Evolutionary conservation across 495 filamentous ascomycete species (phyloP).

Genomic region (Penicillium fimorum): DNA sequence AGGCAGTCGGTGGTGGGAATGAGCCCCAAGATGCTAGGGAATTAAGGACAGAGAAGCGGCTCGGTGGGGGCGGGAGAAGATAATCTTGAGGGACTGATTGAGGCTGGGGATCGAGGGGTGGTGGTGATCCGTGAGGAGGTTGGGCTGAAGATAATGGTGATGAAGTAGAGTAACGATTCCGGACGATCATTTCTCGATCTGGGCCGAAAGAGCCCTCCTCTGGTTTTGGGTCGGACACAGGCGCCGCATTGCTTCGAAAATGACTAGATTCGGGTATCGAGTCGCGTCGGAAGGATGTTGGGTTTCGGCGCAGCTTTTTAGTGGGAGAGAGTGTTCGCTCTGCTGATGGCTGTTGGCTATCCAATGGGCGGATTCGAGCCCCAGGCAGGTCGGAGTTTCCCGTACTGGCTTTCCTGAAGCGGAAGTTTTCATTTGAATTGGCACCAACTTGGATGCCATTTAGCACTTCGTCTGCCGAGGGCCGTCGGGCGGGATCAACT

Average conservation of each 20-base stretch:
- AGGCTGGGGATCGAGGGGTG: slow-evolving; percentile 20
- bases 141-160: slow-evolving; percentile 26
- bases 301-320: slow-evolving; percentile 28
- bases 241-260: slow-evolving; percentile 20
- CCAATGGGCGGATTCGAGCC: slow-evolving; percentile 56
- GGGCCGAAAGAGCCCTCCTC: slow-evolving; percentile 28
- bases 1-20: slow-evolving; percentile 26
- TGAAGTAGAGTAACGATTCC: slow-evolving; percentile 31
- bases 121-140: slow-evolving; percentile 25
- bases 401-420: slow-evolving; percentile 47
- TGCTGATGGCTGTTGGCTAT: slow-evolving; percentile 39
- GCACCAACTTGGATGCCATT: slow-evolving; percentile 71
- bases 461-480: slow-evolving; percentile 86
- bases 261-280: slow-evolving; percentile 33
- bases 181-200: slow-evolving; percentile 41
- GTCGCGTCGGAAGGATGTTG: slow-evolving; percentile 29
- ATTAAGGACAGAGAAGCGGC: slow-evolving; percentile 30
- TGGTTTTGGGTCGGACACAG: slow-evolving; percentile 16
- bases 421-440: slow-evolving; percentile 54
- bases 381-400: slow-evolving; percentile 52
- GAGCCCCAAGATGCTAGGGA: slow-evolving; percentile 20
- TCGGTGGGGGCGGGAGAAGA: slow-evolving; percentile 55
- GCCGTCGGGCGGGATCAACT: slow-evolving; percentile 71
- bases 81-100: slow-evolving; percentile 45
- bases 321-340: slow-evolving; percentile 34